Evolutionary conservation across 768 basidiomycete species (phyloP), one percentile per base, ranked within the genome.

Genomic region (Psilocybe cubensis): DNA sequence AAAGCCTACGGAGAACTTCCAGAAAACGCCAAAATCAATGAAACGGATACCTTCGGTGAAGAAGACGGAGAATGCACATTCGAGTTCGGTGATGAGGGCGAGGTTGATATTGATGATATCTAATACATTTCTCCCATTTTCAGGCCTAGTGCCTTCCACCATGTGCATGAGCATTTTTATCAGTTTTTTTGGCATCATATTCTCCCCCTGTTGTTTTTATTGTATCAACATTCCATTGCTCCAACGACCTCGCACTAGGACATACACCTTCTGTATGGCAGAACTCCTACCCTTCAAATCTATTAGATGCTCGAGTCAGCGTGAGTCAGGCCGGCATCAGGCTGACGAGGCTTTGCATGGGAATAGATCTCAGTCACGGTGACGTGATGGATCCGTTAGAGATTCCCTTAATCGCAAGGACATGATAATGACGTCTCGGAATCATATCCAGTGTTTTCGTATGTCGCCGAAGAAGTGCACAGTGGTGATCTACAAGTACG

Each of bases 1-100:
- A 96, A 98, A 85, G 94, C 94, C 17, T 98, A 98, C 70, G 97
- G 97, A 52, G 97, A 99, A 72, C 83, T 98, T 28, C 96, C 97
- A 20, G 92, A 94, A 75, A 92, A 92, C 65, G 93, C 94, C 70
- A 94, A 94, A 79, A 94, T 96, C 79, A 95, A 96, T 77, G 96
- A 98, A 79, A 96, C 94, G 29, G 96, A 96, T 66, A 88, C 85
- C 40, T 94, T 93, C 71, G 92, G 92, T 63, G 92, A 93, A 68
- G 94, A 94, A 63, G 92, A 91, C 56, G 92, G 88, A 58, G 92
- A 94, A 63, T 92, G 90, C 68, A 88, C 85, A 20, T 94, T 93
- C 78, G 92, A 94, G 76, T 94, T 94, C 68, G 92, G 89, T 35
- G 92, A 93, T 66, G 91, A 91, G 67, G 91, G 84, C 52, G 92